Percentiles rank a stretch among this genome's conserved stretches.
Evolutionary conservation across 2,329 filamentous ascomycete genomes (phyloP).

Genomic region (Colletotrichum lentis): DNA sequence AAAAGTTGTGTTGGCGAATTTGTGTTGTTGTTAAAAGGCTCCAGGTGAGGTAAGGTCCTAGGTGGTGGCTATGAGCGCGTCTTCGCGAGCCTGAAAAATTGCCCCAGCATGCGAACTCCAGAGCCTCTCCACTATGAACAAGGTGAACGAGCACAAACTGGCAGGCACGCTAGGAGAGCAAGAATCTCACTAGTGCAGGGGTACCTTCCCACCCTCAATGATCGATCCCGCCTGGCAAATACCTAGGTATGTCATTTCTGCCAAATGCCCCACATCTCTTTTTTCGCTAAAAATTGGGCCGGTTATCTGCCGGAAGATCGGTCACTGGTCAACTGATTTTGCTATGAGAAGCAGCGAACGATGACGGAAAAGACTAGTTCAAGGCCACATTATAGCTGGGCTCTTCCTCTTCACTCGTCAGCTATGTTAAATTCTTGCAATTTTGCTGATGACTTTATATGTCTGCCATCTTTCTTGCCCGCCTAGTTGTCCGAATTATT

Average conservation of each 20-base stretch:
- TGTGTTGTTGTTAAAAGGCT: neutral
- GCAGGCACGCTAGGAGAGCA: constrained; percentile 24
- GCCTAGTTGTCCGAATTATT: neutral
- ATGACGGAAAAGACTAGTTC: neutral
- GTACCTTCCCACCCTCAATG: constrained; percentile 32
- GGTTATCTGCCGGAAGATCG: constrained; percentile 29
- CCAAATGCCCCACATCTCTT: constrained; percentile 20
- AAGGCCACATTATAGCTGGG: neutral
- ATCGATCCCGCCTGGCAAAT: constrained; percentile 26
- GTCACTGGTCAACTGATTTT: constrained; percentile 19
- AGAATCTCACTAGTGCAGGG: constrained; percentile 36
- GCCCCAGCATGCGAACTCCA: constrained; percentile 36
- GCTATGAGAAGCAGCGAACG: neutral
- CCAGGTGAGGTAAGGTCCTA: constrained; percentile 3
- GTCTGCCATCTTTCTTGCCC: too few species aligned
- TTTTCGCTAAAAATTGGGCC: constrained; percentile 12
- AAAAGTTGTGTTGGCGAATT: constrained; percentile 1
- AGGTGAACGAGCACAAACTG: neutral
- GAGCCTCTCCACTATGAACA: constrained; percentile 34
- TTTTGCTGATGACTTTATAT: neutral
- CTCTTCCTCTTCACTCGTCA: too few species aligned
- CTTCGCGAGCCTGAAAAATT: constrained; percentile 38
- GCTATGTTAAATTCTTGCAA: neutral
- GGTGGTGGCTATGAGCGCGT: constrained; percentile 29
- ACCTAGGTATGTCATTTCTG: constrained; percentile 34